Base-by-base conservation (phyloP, 129 eudicot species). In the Arctium lappa region DNA sequence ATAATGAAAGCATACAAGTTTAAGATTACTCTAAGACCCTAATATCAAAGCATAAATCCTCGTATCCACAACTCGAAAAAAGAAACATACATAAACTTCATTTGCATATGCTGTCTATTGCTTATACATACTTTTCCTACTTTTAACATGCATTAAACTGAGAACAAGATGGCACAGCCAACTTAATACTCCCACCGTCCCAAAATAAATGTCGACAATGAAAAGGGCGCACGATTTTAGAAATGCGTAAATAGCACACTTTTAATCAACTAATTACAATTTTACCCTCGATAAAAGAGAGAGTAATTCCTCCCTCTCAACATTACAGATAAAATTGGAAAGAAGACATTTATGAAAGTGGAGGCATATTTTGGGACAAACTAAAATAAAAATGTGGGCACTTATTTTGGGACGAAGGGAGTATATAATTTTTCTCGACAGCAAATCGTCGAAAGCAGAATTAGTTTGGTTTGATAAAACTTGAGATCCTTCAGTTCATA, bases 41-140 rank as follows among this genome's bases (percentile, higher is more conserved):
- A 72, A 81, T 74, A 81, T 53, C 63, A 60, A 36, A 62, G 30
- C 27, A 75, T 27, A 3, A n/a, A 73, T 73, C 77, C 46, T 73
- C 13, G 8, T 72, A 72, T 33, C 42, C 27, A 44, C 16, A 5
- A 44, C 4, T 27, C 11, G 8, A 46, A 18, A n/a, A 63, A 18
- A 18, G 3, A 63, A 63, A 27, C 30, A 63, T n/a, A 27, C 32
- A 27, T 53, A 63, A 63, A 9, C 32, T 63, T 63, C 70, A 63
- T 18, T 6, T 63, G 32, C 32, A 50, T 48, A 76, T 50, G 42
- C 34, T 48, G 27, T 15, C 65, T 53, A 53, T 53, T 53, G 65
- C 7, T 53, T 53, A 53, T 53, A 15, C 65, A 53, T 53, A 53
- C 8, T 15, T 53, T 53, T 53, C 65, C 65, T 53, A 53, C 22